phyloP scores from a whole-genome alignment of 192 early-diverging fungal species.

The Thoreauomyces humboldtii region DNA sequence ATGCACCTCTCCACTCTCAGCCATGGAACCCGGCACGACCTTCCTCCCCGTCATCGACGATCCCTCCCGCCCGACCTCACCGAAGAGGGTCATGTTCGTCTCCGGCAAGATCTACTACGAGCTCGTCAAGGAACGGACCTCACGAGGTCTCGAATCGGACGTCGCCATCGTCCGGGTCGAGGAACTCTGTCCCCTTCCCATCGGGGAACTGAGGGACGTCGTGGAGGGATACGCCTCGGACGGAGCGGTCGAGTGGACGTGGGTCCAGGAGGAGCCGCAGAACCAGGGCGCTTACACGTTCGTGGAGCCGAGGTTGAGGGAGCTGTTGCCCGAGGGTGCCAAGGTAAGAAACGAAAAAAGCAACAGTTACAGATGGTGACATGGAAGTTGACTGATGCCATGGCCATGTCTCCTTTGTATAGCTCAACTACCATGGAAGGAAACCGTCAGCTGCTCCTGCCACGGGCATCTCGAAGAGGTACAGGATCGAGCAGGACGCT shows the following conservation, averaged over 20 bases:
- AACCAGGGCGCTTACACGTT: conserved; percentile 89
- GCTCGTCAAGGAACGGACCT: conserved; percentile 73
- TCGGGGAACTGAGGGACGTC: conserved; percentile 58
- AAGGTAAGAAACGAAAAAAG: conserved; percentile 6
- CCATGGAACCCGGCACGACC: conserved; percentile 81
- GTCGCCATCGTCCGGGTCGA: conserved; percentile 87
- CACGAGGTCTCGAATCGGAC: conserved; percentile 42
- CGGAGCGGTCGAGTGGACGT: conserved; percentile 51
- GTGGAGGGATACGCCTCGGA: conserved; percentile 63
- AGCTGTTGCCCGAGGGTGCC: conserved; percentile 60
- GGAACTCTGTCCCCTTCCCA: conserved; percentile 91
- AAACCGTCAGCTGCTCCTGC: conserved; percentile 74
- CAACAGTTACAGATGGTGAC: neutral
- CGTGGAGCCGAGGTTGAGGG: conserved; percentile 79
- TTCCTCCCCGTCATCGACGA: conserved; percentile 82
- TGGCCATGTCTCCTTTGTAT: neutral
- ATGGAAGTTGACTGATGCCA: neutral
- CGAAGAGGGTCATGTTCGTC: conserved; percentile 79
- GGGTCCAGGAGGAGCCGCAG: conserved; percentile 85
- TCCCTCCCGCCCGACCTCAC: conserved; percentile 37
- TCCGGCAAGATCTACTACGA: conserved; percentile 95
- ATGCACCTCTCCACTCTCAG: conserved; percentile 69
- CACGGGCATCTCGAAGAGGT: conserved; percentile 67
- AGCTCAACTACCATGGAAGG: conserved; percentile 70
- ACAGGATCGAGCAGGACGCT: conserved; percentile 60